Conservation (phyloP, 148 eudicot species). For the Chenopodium suecicum region DNA sequence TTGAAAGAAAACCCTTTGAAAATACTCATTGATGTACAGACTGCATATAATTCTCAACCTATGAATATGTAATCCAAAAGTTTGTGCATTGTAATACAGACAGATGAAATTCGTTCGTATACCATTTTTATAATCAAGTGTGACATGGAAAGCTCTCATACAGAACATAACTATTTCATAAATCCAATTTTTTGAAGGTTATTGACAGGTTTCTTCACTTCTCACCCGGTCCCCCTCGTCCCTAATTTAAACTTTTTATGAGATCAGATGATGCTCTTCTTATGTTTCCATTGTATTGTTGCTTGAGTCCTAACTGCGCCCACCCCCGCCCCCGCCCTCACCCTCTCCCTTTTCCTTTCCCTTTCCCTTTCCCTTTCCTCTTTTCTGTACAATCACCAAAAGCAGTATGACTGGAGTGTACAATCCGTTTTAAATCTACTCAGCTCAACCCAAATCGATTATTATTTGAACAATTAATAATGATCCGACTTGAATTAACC, state of each 20-base stretch:
- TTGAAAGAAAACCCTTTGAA: conserved; percentile 12
- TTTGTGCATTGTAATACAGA: conserved; percentile 7
- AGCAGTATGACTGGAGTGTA: too few relatives aligned
- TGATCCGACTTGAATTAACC: too few relatives aligned
- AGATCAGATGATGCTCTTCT: too few relatives aligned
- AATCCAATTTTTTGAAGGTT: neutral
- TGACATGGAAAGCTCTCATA: neutral
- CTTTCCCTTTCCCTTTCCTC: too few relatives aligned
- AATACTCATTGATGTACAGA: conserved; percentile 23
- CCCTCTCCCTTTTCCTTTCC: too few relatives aligned
- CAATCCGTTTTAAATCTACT: too few relatives aligned
- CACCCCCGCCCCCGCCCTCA: too few relatives aligned
- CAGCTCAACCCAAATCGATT: too few relatives aligned
- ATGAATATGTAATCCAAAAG: neutral
- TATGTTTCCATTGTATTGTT: neutral
- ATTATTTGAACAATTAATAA: too few relatives aligned
- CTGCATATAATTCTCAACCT: neutral
- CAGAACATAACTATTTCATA: neutral
- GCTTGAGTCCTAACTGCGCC: neutral
- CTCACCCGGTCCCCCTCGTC: neutral
- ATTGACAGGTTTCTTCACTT: neutral
- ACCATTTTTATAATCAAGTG: neutral
- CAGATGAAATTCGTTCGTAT: neutral
- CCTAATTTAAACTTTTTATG: too few relatives aligned
- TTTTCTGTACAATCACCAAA: too few relatives aligned